Conservation (phyloP, 1,139 yeast genomes). For the Tardiomyces blankii region DNA sequence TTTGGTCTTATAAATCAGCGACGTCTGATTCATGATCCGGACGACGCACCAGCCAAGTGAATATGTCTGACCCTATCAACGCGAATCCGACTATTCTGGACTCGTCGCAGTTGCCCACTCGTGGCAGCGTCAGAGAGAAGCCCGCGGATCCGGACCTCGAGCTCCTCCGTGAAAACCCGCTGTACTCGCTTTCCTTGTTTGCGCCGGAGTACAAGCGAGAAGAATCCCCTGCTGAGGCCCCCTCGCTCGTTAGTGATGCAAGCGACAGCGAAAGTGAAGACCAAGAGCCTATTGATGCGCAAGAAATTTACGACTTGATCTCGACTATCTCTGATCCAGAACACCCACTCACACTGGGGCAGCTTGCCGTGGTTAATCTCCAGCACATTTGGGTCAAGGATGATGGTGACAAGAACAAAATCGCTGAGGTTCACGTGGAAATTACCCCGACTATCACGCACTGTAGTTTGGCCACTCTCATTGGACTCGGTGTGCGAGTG, state of each 20-base stretch:
- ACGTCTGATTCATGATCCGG: too few relatives aligned
- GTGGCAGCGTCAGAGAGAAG: conserved; percentile 22
- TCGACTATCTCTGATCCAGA: conserved; percentile 94
- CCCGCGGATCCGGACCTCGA: conserved; percentile 13
- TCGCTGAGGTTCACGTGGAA: conserved; percentile 67
- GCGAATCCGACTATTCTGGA: conserved; percentile 88
- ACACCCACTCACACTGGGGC: conserved; percentile 92
- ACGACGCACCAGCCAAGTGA: not conserved
- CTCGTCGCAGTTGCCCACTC: conserved; percentile 62
- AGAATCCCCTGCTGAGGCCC: not conserved
- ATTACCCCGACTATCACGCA: conserved; percentile 98
- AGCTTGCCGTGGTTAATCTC: conserved; percentile 84
- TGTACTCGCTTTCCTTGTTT: conserved; percentile 13
- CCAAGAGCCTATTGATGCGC: conserved; percentile 65
- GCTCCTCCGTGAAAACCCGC: conserved; percentile 1
- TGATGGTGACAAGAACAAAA: conserved; percentile 37
- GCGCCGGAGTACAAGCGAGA: conserved; percentile 3
- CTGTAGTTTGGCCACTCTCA: conserved; percentile 89
- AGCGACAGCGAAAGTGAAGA: conserved; percentile 14
- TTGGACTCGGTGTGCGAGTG: conserved; percentile 90
- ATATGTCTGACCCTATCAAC: conserved; percentile 67
- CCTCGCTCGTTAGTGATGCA: not conserved
- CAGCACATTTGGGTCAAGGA: conserved; percentile 64
- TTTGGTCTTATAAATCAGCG: too few relatives aligned
- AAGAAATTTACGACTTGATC: conserved; percentile 64